Conservation (phyloP, 2,329 filamentous ascomycete genomes). For the Dactylellina parvicollis region DNA sequence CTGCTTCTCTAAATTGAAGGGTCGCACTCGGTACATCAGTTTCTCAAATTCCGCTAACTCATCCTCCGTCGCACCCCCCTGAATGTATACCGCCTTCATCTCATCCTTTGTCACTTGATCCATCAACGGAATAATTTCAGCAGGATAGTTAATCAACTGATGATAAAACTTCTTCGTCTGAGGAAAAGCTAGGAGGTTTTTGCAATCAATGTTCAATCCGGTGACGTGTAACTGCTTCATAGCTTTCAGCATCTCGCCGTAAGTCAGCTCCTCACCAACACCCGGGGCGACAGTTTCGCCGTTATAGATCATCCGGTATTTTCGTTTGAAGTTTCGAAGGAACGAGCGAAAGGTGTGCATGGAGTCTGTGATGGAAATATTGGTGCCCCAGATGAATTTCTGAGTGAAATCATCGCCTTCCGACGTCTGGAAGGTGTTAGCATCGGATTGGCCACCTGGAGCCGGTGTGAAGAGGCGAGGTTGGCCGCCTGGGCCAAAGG, state of each 20-base stretch:
- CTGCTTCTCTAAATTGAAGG: constrained; percentile 84
- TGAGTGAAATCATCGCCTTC: constrained; percentile 85
- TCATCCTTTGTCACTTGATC: constrained; percentile 92
- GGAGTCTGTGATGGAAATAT: constrained; percentile 90
- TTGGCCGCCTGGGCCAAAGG: constrained; percentile 64
- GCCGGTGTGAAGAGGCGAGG: constrained; percentile 72
- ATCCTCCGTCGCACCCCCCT: constrained; percentile 61
- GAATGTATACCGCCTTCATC: constrained; percentile 87
- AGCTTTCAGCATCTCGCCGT: constrained; percentile 83
- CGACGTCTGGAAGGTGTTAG: constrained; percentile 61
- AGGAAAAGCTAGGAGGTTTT: constrained; percentile 90
- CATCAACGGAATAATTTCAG: constrained; percentile 96
- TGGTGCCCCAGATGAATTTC: constrained; percentile 95
- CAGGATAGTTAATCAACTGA: constrained; percentile 90
- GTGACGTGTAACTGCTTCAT: constrained; percentile 89
- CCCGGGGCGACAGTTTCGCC: constrained; percentile 78
- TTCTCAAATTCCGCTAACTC: constrained; percentile 76
- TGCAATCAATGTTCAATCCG: constrained; percentile 85
- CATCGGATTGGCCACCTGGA: constrained; percentile 76
- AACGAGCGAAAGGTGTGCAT: constrained; percentile 91
- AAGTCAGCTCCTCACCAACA: constrained; percentile 80
- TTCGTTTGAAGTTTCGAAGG: constrained; percentile 86
- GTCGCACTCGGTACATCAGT: constrained; percentile 83
- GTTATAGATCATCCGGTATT: constrained; percentile 91
- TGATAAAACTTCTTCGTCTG: constrained; percentile 94